These are phyloP conservation scores for Amanita phalloides DNA, from an alignment of 768 basidiomycete genomes.

Conservation along the genomic window DNA sequence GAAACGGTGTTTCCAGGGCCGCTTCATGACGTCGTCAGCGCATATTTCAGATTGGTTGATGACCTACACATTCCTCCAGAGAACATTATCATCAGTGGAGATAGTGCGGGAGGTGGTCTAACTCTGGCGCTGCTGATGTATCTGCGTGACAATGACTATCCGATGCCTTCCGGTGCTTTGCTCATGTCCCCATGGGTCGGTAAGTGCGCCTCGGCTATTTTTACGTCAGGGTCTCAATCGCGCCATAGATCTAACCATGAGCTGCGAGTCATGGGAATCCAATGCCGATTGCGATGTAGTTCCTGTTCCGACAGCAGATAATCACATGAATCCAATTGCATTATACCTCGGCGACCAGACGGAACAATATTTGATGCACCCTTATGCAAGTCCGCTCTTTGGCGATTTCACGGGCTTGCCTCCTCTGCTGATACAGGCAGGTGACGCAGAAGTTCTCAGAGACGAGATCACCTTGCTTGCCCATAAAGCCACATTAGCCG, in stretches of 20 bases:
- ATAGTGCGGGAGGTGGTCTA: conserved; percentile 90
- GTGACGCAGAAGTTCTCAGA: conserved; percentile 90
- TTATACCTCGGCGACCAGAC: conserved; percentile 82
- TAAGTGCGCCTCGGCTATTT: conserved; percentile 26
- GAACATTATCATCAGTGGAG: conserved; percentile 83
- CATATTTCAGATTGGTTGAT: conserved; percentile 78
- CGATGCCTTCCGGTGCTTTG: conserved; percentile 76
- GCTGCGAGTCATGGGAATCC: conserved; percentile 96
- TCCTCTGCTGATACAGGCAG: conserved; percentile 83
- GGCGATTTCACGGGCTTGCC: conserved; percentile 82
- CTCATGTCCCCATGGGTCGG: conserved; percentile 96
- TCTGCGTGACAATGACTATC: conserved; percentile 83
- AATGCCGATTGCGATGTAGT: conserved; percentile 84
- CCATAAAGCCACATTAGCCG: conserved; percentile 83
- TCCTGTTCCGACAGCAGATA: conserved; percentile 57
- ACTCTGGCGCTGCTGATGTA: conserved; percentile 85
- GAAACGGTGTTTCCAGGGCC: conserved; percentile 93
- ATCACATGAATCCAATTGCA: conserved; percentile 89
- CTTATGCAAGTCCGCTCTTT: conserved; percentile 92
- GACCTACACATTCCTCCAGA: conserved; percentile 87
- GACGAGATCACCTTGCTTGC: conserved; percentile 90
- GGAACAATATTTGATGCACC: conserved; percentile 83
- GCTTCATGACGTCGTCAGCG: conserved; percentile 72
- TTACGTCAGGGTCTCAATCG: conserved; percentile 1
- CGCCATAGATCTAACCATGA: conserved; percentile 78